Conservation (phyloP, 1,284 basidiomycete species). For the Athelia sp. region DNA sequence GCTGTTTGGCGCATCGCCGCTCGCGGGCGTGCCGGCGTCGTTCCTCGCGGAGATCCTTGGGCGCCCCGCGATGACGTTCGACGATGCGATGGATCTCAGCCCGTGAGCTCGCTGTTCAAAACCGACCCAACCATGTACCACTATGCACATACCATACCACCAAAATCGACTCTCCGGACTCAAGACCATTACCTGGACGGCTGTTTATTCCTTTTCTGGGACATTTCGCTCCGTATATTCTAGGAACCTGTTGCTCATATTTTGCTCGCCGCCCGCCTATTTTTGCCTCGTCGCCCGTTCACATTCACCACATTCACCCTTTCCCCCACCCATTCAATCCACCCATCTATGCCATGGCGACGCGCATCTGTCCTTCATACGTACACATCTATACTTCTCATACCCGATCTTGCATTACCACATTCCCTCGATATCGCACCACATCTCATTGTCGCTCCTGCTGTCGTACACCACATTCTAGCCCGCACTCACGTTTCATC, state of each 20-base stretch:
- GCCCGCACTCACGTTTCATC: neutral
- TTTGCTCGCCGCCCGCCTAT: neutral
- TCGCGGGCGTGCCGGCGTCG: slow-evolving; percentile 49
- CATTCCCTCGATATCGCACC: neutral
- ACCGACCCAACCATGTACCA: slow-evolving; percentile 6
- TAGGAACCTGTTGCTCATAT: slow-evolving; percentile 21
- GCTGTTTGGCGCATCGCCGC: slow-evolving; percentile 60
- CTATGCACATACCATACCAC: slow-evolving; percentile 1
- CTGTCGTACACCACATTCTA: neutral
- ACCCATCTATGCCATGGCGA: neutral
- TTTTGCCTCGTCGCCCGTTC: slow-evolving; percentile 3
- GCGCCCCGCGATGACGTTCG: slow-evolving; percentile 16
- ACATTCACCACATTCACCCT: neutral
- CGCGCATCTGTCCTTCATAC: neutral
- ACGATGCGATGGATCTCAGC: slow-evolving; percentile 39
- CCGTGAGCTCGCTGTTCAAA: slow-evolving; percentile 14
- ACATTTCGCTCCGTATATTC: slow-evolving; percentile 28
- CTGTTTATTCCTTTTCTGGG: slow-evolving; percentile 17
- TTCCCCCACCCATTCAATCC: too few species aligned
- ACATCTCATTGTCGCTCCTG: too few species aligned
- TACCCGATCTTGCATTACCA: neutral
- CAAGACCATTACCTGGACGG: slow-evolving; percentile 4
- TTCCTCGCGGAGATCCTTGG: slow-evolving; percentile 64
- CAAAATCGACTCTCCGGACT: slow-evolving; percentile 7
- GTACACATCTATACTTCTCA: neutral